These are phyloP conservation scores for Citrus reticulata DNA, from an alignment of 345 rosid genomes.

Conservation along the genomic window DNA sequence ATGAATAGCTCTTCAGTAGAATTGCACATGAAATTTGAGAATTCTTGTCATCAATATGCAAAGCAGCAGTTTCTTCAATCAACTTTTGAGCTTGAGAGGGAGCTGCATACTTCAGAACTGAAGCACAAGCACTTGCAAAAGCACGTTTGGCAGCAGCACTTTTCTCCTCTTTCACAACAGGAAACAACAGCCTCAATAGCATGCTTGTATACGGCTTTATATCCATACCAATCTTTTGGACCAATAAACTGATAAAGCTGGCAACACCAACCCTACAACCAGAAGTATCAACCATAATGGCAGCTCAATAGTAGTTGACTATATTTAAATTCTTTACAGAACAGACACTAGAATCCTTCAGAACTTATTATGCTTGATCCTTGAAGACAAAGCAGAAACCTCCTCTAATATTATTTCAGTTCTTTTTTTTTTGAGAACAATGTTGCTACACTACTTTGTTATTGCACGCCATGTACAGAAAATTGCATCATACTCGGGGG, in stretches of 20 bases:
- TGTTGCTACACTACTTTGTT: neutral
- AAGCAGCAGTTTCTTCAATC: conserved; percentile 78
- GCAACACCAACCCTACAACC: conserved; percentile 90
- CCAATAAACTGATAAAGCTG: conserved; percentile 72
- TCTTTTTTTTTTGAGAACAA: neutral
- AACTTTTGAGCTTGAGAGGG: conserved; percentile 70
- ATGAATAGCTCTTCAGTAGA: conserved; percentile 74
- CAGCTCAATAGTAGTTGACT: neutral
- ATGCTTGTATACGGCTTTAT: conserved; percentile 70
- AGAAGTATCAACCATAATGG: neutral
- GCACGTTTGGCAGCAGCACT: conserved; percentile 82
- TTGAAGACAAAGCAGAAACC: neutral
- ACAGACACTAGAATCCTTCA: neutral
- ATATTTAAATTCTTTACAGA: neutral
- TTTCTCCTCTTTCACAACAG: conserved; percentile 79
- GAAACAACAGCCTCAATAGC: conserved; percentile 68
- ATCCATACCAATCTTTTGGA: conserved; percentile 75
- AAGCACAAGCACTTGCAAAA: conserved; percentile 85
- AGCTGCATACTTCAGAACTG: conserved; percentile 67
- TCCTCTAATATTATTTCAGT: neutral
- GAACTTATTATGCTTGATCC: neutral
- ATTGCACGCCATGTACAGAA: neutral
- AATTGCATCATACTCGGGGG: too few relatives aligned
- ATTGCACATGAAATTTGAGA: conserved; percentile 80
- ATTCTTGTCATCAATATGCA: conserved; percentile 77